Evolutionary conservation across 176 grass and related monocot genomes (phyloP).

Genomic region (barley (Hordeum vulgare)): MorexV3_pseudomolecules_assembly NC_058522.1:347074397-347074896

Average conservation of each 20-base stretch:
- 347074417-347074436: conserved; percentile 21
- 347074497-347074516: neutral
- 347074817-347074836: neutral
- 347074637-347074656: neutral
- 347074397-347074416: conserved; percentile 27
- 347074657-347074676: neutral
- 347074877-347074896: neutral
- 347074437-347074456: conserved; percentile 1
- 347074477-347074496: neutral
- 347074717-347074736: neutral
- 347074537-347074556: conserved; percentile 9
- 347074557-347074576: conserved; percentile 7
- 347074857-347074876: neutral
- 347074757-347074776: neutral
- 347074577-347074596: conserved; percentile 15
- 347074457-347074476: neutral
- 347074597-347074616: conserved; percentile 36
- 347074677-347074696: neutral
- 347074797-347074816: neutral
- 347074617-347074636: conserved; percentile 22
- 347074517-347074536: neutral
- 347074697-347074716: neutral
- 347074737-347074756: neutral
- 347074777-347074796: neutral
- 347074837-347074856: no score